These are phyloP conservation scores for Fragaria nilgerrensis DNA, from an alignment of 306 rosid genomes.

Conservation along the genomic window DNA sequence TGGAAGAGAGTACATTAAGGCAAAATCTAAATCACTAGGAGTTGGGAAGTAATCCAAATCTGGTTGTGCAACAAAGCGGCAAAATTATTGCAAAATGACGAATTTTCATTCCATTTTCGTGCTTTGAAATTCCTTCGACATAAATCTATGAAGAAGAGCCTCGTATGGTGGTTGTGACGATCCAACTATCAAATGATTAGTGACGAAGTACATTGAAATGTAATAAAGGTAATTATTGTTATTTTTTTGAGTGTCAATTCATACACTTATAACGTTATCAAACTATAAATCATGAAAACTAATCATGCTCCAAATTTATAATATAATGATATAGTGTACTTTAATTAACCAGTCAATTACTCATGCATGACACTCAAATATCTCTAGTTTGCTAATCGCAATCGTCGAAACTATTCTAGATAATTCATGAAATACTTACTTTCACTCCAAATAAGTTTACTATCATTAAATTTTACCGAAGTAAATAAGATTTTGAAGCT, in stretches of 20 bases:
- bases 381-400: background rate
- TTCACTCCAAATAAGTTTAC: background rate
- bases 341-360: background rate
- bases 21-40: conserved; percentile 14
- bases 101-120: background rate
- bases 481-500: background rate
- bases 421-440: background rate
- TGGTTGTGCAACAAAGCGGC: conserved; percentile 32
- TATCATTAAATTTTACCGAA: no score
- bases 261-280: background rate
- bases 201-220: background rate
- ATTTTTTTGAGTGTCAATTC: background rate
- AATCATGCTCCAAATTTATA: no score
- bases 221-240: background rate
- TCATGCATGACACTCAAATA: background rate
- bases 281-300: no score
- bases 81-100: conserved; percentile 11
- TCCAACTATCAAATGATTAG: conserved; percentile 25
- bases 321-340: background rate
- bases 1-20: conserved; percentile 4
- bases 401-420: background rate
- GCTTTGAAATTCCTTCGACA: background rate
- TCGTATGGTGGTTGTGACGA: conserved; percentile 20
- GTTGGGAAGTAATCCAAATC: conserved; percentile 35
- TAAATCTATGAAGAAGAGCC: background rate